Conservation (phyloP, 257 asterid genomes). For the Rubia yunnanensis region DNA sequence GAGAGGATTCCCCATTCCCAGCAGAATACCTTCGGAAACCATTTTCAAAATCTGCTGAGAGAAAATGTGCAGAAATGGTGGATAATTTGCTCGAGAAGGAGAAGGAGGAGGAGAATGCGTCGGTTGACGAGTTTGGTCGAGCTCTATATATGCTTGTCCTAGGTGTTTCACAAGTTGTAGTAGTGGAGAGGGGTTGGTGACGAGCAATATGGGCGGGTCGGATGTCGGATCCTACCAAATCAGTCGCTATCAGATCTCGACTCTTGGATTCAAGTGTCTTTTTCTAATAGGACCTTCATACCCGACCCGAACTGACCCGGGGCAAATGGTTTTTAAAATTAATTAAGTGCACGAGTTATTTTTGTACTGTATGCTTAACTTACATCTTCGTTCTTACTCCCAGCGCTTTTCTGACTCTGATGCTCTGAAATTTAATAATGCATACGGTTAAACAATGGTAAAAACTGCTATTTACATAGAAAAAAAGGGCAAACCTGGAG, state of each 20-base stretch:
- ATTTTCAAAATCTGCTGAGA: slow-evolving; percentile 19
- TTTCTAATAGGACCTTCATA: background rate
- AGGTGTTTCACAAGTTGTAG: background rate
- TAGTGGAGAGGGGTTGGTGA: slow-evolving; percentile 8
- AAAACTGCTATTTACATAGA: no score
- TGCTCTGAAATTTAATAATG: no score
- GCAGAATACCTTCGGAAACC: slow-evolving; percentile 60
- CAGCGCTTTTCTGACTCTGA: no score
- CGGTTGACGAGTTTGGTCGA: background rate
- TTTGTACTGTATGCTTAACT: no score
- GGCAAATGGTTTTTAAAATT: background rate
- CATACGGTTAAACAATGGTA: no score
- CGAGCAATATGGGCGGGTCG: background rate
- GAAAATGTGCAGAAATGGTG: background rate
- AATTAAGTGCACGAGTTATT: no score
- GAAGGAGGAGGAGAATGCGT: background rate
- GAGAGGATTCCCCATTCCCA: slow-evolving; percentile 97
- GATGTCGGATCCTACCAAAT: background rate
- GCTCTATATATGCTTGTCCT: background rate
- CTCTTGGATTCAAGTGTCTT: background rate
- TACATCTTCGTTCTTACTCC: no score
- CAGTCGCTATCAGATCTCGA: background rate
- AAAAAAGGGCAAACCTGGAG: no score
- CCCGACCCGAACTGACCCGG: background rate
- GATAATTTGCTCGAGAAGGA: no score